These are phyloP conservation scores for Diaporthe helianthi DNA, from an alignment of 2,329 filamentous ascomycete genomes.

Conservation along the genomic window DNA sequence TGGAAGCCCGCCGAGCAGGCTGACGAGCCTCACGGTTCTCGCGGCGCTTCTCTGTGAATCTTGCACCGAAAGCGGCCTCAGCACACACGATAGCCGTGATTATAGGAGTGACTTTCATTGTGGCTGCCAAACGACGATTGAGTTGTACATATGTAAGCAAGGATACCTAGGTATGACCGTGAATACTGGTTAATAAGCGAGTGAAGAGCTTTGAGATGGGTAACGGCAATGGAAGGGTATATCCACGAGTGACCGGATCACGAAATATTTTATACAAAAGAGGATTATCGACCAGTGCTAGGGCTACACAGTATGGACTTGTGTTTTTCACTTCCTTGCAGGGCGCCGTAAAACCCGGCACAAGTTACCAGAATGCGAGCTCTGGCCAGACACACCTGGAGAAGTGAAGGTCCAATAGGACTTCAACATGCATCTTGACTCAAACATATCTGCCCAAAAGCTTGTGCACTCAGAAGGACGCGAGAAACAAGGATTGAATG, in stretches of 20 bases:
- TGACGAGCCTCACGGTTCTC: slow-evolving; percentile 40
- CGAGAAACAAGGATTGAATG: background rate
- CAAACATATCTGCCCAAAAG: background rate
- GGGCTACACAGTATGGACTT: background rate
- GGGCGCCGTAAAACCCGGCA: background rate
- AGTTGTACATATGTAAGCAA: background rate
- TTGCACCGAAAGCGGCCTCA: slow-evolving; percentile 50
- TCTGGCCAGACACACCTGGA: background rate
- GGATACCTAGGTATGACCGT: background rate
- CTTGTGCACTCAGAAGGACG: background rate
- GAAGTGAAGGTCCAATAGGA: background rate
- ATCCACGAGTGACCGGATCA: background rate
- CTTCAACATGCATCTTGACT: no score
- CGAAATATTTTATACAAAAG: background rate
- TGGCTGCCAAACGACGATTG: slow-evolving; percentile 34
- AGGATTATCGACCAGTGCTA: background rate
- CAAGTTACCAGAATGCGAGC: background rate
- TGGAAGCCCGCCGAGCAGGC: slow-evolving; percentile 2
- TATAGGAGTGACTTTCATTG: slow-evolving; percentile 55
- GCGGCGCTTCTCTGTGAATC: slow-evolving; percentile 49
- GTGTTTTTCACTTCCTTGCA: background rate
- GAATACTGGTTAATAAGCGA: background rate
- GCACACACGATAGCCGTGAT: slow-evolving; percentile 49
- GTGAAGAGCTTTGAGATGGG: background rate
- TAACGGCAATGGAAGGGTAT: background rate